Evolutionary conservation across 257 asterid species (phyloP).

Genomic region (Scutellaria minor): DNA sequence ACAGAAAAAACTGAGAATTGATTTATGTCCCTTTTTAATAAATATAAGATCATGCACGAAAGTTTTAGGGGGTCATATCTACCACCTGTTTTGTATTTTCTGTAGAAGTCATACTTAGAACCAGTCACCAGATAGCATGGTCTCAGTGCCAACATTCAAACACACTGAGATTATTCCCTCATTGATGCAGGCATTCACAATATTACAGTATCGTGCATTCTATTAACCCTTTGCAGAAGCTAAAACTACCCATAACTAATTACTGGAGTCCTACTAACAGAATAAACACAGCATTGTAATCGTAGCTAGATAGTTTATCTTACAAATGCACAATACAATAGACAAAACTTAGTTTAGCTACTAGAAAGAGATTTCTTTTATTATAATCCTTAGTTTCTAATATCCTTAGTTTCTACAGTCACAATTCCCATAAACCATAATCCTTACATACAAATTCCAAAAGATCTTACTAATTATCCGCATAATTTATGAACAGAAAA

Average conservation of each 20-base stretch:
- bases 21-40: background rate
- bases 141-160: background rate
- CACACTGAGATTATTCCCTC: background rate
- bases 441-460: background rate
- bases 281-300: background rate
- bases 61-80: conserved; percentile 1
- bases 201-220: background rate
- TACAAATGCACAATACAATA: conserved; percentile 3
- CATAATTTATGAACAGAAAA: conserved; percentile 8
- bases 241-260: conserved; percentile 24
- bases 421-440: background rate
- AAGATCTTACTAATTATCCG: background rate
- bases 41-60: background rate
- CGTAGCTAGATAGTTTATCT: conserved; percentile 16
- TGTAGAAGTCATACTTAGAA: background rate
- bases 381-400: background rate
- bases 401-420: background rate
- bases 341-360: conserved; percentile 5
- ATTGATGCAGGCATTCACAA: background rate
- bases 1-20: background rate
- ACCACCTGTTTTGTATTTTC: background rate
- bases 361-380: background rate
- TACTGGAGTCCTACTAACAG: conserved; percentile 26
- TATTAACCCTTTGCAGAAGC: conserved; percentile 9
- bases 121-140: background rate